phyloP scores from a whole-genome alignment of 257 asterid species.

The Gentiana straminea region DNA sequence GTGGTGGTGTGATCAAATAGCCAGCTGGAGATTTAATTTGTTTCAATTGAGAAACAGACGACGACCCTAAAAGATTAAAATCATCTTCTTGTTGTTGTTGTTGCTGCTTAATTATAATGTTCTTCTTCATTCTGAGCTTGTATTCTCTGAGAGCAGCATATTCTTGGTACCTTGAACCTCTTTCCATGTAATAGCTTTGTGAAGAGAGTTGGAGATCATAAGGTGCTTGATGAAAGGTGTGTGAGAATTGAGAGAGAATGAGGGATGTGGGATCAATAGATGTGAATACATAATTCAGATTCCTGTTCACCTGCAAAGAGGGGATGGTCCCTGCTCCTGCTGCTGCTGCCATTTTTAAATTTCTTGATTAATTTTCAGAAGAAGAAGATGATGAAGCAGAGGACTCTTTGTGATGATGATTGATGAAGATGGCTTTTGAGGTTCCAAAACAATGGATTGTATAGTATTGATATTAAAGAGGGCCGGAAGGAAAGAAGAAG shows the following conservation, averaged over 20 bases:
- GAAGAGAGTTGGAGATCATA: constrained; percentile 24
- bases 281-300: constrained; percentile 25
- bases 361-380: neutral
- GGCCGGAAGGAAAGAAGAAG: too few species aligned
- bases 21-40: constrained; percentile 46
- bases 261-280: constrained; percentile 56
- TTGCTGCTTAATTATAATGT: constrained; percentile 4
- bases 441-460: too few species aligned
- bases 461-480: too few species aligned
- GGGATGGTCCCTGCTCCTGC: constrained; percentile 1
- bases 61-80: too few species aligned
- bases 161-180: constrained; percentile 73
- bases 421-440: too few species aligned
- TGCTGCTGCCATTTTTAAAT: constrained; percentile 40
- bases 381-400: too few species aligned
- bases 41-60: constrained; percentile 40
- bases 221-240: constrained; percentile 26
- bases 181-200: constrained; percentile 28
- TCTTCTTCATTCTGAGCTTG: constrained; percentile 30
- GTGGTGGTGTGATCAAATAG: constrained; percentile 12
- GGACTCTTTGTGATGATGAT: too few species aligned
- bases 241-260: constrained; percentile 50
- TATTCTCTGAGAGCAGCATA: constrained; percentile 74
- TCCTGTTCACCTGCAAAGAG: constrained; percentile 25
- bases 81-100: constrained; percentile 5